phyloP scores from a whole-genome alignment of 495 filamentous ascomycete species.

The Mycothermus thermophilus region DNA sequence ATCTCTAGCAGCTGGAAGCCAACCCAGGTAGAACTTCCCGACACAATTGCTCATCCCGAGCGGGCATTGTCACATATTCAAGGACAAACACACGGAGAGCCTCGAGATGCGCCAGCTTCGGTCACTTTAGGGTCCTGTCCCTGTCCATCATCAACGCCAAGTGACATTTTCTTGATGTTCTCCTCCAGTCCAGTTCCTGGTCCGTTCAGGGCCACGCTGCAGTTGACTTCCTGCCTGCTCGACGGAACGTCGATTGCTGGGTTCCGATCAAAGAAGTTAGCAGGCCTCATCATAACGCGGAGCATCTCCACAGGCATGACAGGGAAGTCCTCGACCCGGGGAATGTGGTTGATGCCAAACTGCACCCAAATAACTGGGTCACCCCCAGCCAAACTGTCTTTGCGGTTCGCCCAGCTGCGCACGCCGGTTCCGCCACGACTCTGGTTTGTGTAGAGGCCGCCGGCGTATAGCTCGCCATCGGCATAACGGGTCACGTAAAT shows the following conservation, averaged over 20 bases:
- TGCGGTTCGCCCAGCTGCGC: constrained; percentile 12
- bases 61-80: no score
- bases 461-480: constrained; percentile 69
- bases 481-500: constrained; percentile 69
- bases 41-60: no score
- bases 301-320: constrained; percentile 32
- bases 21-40: no score
- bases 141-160: constrained; percentile 1
- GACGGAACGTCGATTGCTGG: constrained; percentile 64
- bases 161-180: neutral
- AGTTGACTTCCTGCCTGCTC: constrained; percentile 37
- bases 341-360: constrained; percentile 50
- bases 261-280: constrained; percentile 63
- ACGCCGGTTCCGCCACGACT: constrained; percentile 18
- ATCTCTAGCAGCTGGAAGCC: no score
- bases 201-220: constrained; percentile 21
- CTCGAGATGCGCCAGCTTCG: no score
- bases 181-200: neutral
- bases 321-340: constrained; percentile 31
- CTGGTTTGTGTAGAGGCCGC: constrained; percentile 80
- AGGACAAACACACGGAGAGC: no score
- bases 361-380: constrained; percentile 45
- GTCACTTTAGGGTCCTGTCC: no score
- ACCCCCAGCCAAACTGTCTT: constrained; percentile 8
- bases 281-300: constrained; percentile 48